Base-by-base conservation (phyloP, 208 protist genomes). In the Leishmania major region DNA sequence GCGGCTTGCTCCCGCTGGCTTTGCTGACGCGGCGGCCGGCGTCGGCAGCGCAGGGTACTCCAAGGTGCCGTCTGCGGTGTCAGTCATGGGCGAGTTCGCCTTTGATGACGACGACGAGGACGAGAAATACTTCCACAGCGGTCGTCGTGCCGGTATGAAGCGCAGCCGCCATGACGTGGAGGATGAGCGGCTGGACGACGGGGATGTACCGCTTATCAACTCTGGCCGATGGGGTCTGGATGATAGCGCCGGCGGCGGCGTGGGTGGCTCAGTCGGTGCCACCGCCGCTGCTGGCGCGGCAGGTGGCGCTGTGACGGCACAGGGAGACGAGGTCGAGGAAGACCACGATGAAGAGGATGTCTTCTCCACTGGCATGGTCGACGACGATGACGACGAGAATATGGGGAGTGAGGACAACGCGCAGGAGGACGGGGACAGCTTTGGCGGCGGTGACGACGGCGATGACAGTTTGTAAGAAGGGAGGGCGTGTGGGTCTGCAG, bases 331-430 rank as follows among this genome's bases (percentile, higher is more conserved):
- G 51, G 74, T 45, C 3, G 82, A 78, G 35, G 77, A 78, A 51
- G 77, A 78, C 69, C 62, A 51, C 60, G 90, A 90, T 51, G 89
- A 91, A 37, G 89, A 90, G 8, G 91, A 96, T 70, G 84, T 91
- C 60, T 62, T 93, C 22, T 89, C 86, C 35, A 85, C 82, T 28
- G 78, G 86, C 55, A 84, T 91, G 40, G 79, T 81, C 43, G 78
- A 88, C 35, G 83, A 88, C 53, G 92, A 94, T 75, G 92, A 96
- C 76, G 92, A 96, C 74, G 93, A 96, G 28, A 84, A 88, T 75
- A 60, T 77, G 73, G 81, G 75, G 47, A 76, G 72, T 55, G 77
- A 87, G 37, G 86, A 85, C 77, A 87, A 75, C 49, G 87, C 0
- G 25, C 47, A 25, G 31, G 75, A 85, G 49, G 83, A 91, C 49